Evolutionary conservation across 1,139 yeast genomes (phyloP).

Genomic region (Magnusiomyces paraingens): DNA sequence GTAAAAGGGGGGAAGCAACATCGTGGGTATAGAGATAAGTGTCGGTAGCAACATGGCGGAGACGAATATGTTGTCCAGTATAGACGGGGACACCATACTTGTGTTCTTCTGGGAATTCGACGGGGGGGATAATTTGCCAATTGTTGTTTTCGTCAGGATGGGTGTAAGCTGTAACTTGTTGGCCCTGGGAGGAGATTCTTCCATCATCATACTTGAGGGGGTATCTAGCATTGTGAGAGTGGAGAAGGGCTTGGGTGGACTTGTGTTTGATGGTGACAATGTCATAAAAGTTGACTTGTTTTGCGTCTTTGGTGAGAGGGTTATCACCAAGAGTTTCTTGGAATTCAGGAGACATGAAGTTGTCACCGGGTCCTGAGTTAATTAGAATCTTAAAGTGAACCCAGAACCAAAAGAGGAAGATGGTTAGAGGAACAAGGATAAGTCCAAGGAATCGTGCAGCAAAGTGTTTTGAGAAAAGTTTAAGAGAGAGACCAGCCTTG

Average conservation of each 20-base stretch:
- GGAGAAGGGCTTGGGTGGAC: slow-evolving; percentile 67
- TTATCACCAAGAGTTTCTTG: slow-evolving; percentile 88
- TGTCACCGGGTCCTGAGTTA: slow-evolving; percentile 93
- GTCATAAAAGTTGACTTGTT: slow-evolving; percentile 69
- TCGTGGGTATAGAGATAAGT: slow-evolving; percentile 84
- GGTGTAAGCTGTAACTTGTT: slow-evolving; percentile 77
- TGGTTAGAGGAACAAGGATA: slow-evolving; percentile 69
- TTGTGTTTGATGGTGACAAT: slow-evolving; percentile 69
- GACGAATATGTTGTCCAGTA: slow-evolving; percentile 64
- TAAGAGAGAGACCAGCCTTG: slow-evolving; percentile 58
- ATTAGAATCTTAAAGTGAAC: slow-evolving; percentile 76
- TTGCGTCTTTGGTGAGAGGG: slow-evolving; percentile 57
- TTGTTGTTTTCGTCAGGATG: slow-evolving; percentile 59
- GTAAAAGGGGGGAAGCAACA: slow-evolving; percentile 90
- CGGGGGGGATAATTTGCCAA: slow-evolving; percentile 80
- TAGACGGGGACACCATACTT: slow-evolving; percentile 44
- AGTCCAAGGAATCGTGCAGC: slow-evolving; percentile 67
- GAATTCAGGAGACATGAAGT: slow-evolving; percentile 86
- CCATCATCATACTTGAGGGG: slow-evolving; percentile 97
- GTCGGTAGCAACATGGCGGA: slow-evolving; percentile 76
- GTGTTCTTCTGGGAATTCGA: slow-evolving; percentile 37
- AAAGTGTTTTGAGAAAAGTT: slow-evolving; percentile 60
- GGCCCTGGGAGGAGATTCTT: slow-evolving; percentile 89
- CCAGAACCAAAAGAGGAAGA: slow-evolving; percentile 90
- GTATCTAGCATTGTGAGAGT: slow-evolving; percentile 67